Conservation (phyloP, 768 basidiomycete species). For the Leccinum uliginosum region DNA sequence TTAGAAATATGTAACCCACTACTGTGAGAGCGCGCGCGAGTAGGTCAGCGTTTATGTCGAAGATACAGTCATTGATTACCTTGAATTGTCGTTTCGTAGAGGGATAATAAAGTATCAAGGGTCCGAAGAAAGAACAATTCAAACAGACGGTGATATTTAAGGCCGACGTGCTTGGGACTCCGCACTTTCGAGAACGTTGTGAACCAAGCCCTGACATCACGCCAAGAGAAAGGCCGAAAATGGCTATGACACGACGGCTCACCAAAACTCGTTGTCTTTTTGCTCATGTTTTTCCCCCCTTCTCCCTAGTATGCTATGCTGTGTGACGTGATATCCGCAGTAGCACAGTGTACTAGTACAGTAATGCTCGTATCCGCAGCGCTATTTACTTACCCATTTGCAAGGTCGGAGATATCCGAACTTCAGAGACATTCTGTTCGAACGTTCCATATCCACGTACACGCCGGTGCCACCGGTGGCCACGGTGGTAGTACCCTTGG, state of each 20-base stretch:
- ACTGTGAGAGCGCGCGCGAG: neutral
- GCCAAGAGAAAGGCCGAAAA: conserved; percentile 4
- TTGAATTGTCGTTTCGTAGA: neutral
- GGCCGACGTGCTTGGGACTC: neutral
- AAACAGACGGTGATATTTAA: conserved; percentile 8
- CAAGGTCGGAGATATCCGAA: conserved; percentile 16
- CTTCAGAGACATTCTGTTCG: conserved; percentile 18
- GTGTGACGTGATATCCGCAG: neutral
- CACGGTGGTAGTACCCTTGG: neutral
- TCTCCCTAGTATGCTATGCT: too few relatives aligned
- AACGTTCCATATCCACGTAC: conserved; percentile 22
- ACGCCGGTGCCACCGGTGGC: neutral
- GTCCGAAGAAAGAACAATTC: neutral
- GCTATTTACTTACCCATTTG: neutral
- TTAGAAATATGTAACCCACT: conserved; percentile 9
- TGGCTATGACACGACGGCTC: conserved; percentile 6
- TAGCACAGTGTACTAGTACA: neutral
- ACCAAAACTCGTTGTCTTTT: neutral
- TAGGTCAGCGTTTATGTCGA: neutral
- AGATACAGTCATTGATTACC: neutral
- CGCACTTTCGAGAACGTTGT: neutral
- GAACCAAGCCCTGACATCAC: neutral
- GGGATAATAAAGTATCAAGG: neutral
- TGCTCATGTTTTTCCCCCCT: neutral
- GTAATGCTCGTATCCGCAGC: neutral